Percentiles rank a stretch among this genome's conserved stretches.
phyloP scores from a whole-genome alignment of 495 filamentous ascomycete species.

The Talaromyces thailandensis region DNA sequence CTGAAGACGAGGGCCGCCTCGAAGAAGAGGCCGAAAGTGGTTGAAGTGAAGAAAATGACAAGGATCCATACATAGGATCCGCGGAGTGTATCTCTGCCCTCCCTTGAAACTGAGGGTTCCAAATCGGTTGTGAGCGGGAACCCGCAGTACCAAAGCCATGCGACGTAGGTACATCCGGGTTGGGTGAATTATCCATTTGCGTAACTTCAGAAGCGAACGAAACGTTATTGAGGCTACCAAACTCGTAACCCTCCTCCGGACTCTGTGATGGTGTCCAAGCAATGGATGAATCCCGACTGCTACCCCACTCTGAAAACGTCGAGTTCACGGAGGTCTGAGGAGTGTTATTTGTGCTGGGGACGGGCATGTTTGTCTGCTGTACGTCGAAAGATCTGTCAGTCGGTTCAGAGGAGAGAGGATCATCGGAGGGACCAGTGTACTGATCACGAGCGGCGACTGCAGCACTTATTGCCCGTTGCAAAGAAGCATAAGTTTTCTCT shows the following conservation, averaged over 20 bases:
- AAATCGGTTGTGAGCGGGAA: neutral
- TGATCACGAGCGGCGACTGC: conserved; percentile 32
- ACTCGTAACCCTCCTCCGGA: conserved; percentile 20
- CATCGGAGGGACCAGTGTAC: conserved; percentile 10
- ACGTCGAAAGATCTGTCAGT: neutral
- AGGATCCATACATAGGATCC: conserved; percentile 3
- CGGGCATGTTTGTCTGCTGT: neutral
- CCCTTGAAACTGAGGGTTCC: conserved; percentile 3
- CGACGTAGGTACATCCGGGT: conserved; percentile 1
- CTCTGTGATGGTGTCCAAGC: conserved; percentile 26
- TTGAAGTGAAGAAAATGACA: conserved; percentile 17
- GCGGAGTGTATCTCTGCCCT: conserved; percentile 1
- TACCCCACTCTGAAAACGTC: conserved; percentile 26
- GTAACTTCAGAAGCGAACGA: conserved; percentile 13
- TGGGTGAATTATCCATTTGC: conserved; percentile 10
- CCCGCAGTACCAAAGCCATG: neutral
- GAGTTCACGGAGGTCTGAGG: conserved; percentile 13
- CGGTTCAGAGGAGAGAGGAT: neutral
- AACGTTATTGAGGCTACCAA: conserved; percentile 10
- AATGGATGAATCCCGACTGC: conserved; percentile 19
- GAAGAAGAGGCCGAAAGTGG: conserved; percentile 23
- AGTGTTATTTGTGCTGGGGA: conserved; percentile 4
- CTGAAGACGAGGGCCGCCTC: conserved; percentile 29
- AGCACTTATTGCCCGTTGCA: conserved; percentile 37
- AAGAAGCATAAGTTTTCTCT: conserved; percentile 35